These are phyloP conservation scores for Elymus sibiricus DNA, from an alignment of 176 grass and related monocot species.

Conservation along the genomic window DNA sequence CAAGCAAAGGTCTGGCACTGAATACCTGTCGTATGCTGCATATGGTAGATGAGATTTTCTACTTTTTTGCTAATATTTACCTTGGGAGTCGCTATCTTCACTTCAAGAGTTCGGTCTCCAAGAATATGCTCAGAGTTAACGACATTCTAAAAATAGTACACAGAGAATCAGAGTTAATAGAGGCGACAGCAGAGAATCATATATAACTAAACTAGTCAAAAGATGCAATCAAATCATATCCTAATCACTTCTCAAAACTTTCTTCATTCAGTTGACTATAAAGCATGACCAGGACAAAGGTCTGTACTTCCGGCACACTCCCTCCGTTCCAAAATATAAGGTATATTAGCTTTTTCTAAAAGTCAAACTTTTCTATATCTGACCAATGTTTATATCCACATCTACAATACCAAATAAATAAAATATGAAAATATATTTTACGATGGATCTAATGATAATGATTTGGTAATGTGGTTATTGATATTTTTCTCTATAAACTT, in stretches of 20 bases:
- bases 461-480: too few species aligned
- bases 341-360: too few species aligned
- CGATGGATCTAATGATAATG: too few species aligned
- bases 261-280: slow-evolving; percentile 9
- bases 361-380: too few species aligned
- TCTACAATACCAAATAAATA: too few species aligned
- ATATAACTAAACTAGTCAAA: not conserved
- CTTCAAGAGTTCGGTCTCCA: slow-evolving; percentile 79
- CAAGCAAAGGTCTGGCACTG: not conserved
- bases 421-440: too few species aligned
- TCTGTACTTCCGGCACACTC: not conserved
- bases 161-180: not conserved
- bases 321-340: too few species aligned
- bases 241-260: not conserved
- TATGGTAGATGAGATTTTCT: not conserved
- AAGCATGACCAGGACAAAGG: not conserved
- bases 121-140: slow-evolving; percentile 74
- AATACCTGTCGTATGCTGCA: not conserved
- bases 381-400: too few species aligned
- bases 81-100: slow-evolving; percentile 89
- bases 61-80: slow-evolving; percentile 24
- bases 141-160: slow-evolving; percentile 46
- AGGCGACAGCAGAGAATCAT: slow-evolving; percentile 11
- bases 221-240: not conserved
- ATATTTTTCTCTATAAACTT: too few species aligned